phyloP scores from a whole-genome alignment of 768 basidiomycete genomes.

The Phlegmacium glaucopus region DNA sequence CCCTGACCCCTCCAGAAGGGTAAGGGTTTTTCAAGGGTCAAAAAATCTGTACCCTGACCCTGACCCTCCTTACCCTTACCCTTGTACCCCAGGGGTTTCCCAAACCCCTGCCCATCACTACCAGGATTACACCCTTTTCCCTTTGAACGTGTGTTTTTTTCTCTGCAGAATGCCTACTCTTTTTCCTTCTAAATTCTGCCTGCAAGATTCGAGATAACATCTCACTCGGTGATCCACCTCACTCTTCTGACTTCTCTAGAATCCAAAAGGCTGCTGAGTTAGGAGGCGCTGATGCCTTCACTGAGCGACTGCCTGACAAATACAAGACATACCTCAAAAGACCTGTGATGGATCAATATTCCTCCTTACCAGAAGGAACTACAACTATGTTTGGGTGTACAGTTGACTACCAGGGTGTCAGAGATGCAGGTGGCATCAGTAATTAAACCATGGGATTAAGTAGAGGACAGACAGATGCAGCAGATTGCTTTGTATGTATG shows the following conservation, averaged over 20 bases:
- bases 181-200: not conserved
- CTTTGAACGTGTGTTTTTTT: slow-evolving; percentile 55
- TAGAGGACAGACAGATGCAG: slow-evolving; percentile 77
- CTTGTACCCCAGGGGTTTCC: too few species aligned
- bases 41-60: too few species aligned
- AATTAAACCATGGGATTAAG: slow-evolving; percentile 37
- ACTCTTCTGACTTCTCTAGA: slow-evolving; percentile 50
- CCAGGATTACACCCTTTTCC: slow-evolving; percentile 81
- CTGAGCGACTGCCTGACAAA: slow-evolving; percentile 59
- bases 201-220: slow-evolving; percentile 77
- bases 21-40: too few species aligned
- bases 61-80: too few species aligned
- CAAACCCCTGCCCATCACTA: too few species aligned
- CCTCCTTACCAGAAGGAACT: slow-evolving; percentile 61
- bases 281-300: slow-evolving; percentile 66
- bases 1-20: too few species aligned
- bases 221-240: slow-evolving; percentile 62
- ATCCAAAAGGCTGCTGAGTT: slow-evolving; percentile 63
- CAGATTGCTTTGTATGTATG: slow-evolving; percentile 70
- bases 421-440: slow-evolving; percentile 36
- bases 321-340: slow-evolving; percentile 72
- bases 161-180: not conserved
- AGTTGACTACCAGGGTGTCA: slow-evolving; percentile 33
- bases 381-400: slow-evolving; percentile 55
- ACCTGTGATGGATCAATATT: slow-evolving; percentile 70